A percentile compares a stretch with the other conserved stretches of the same genome.
phyloP scores from a whole-genome alignment of 2,329 filamentous ascomycete species.

The Herpotrichia juniperi region DNA sequence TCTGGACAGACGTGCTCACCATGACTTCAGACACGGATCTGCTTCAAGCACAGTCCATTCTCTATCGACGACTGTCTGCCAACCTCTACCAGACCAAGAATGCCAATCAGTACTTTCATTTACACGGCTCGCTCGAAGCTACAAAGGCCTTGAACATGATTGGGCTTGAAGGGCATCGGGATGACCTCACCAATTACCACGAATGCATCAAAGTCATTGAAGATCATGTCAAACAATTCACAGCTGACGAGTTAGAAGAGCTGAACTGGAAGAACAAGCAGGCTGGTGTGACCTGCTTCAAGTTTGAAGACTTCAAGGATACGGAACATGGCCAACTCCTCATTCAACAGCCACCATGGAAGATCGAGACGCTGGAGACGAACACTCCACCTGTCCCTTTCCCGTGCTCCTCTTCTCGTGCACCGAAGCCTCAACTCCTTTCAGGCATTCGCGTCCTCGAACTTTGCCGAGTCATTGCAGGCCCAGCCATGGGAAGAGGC shows the following conservation, averaged over 20 bases:
- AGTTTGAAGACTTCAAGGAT: conserved; percentile 47
- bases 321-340: conserved; percentile 50
- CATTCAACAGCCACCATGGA: conserved; percentile 51
- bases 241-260: conserved; percentile 47
- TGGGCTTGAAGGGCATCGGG: conserved; percentile 66
- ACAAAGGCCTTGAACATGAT: conserved; percentile 73
- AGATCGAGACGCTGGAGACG: conserved; percentile 58
- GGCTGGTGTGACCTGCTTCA: conserved; percentile 50
- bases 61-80: conserved; percentile 74
- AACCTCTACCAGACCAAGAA: conserved; percentile 73
- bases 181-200: conserved; percentile 60
- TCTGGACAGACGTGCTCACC: conserved; percentile 9
- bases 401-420: conserved; percentile 46
- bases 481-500: conserved; percentile 72
- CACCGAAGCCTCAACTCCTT: conserved; percentile 48
- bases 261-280: conserved; percentile 50
- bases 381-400: conserved; percentile 58
- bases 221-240: conserved; percentile 49
- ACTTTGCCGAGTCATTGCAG: conserved; percentile 76
- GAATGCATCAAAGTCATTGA: conserved; percentile 49
- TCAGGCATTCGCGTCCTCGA: conserved; percentile 75
- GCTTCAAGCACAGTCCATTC: conserved; percentile 70
- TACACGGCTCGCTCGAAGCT: conserved; percentile 76
- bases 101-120: conserved; percentile 73
- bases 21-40: conserved; percentile 70